A percentile compares a stretch with the other conserved stretches of the same genome.
These are phyloP conservation scores for Haplosporangium sp. DNA, from an alignment of 371 early-diverging fungal genomes.

Conservation along the genomic window DNA sequence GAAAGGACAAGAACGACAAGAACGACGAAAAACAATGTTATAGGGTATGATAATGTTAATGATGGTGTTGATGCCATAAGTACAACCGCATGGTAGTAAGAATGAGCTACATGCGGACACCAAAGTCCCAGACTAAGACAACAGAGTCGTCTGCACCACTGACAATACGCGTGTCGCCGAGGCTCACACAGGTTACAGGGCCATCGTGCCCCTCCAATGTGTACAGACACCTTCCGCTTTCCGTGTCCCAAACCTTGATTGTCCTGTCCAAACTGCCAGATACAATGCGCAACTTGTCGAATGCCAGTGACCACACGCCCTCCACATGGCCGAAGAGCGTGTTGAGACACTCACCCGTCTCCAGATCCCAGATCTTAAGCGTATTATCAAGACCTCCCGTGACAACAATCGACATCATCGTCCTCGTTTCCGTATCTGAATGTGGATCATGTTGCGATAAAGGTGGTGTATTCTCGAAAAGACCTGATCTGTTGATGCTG, in stretches of 20 bases:
- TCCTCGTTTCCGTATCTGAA: constrained; percentile 61
- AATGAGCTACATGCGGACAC: constrained; percentile 34
- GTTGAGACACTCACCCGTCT: constrained; percentile 80
- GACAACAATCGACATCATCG: constrained; percentile 71
- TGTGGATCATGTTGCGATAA: constrained; percentile 22
- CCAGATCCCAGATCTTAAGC: constrained; percentile 87
- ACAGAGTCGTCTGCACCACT: constrained; percentile 89
- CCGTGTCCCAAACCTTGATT: constrained; percentile 96
- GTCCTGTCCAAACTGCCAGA: constrained; percentile 91
- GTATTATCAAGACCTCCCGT: constrained; percentile 92
- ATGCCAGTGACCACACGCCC: constrained; percentile 90
- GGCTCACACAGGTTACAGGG: constrained; percentile 79
- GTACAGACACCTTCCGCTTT: constrained; percentile 83
- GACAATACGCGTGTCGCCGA: constrained; percentile 90
- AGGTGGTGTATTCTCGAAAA: constrained; percentile 21
- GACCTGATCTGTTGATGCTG: constrained; percentile 28
- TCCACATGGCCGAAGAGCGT: constrained; percentile 93
- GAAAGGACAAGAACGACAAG: too few relatives aligned
- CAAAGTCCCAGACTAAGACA: constrained; percentile 86
- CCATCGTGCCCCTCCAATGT: constrained; percentile 76
- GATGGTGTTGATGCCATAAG: too few relatives aligned
- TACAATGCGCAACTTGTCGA: constrained; percentile 91
- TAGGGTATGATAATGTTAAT: too few relatives aligned
- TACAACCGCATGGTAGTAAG: too few relatives aligned
- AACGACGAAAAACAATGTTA: too few relatives aligned